Conservation (phyloP, 108 stramenopile genomes). For the Schizochytrium sp. region DNA sequence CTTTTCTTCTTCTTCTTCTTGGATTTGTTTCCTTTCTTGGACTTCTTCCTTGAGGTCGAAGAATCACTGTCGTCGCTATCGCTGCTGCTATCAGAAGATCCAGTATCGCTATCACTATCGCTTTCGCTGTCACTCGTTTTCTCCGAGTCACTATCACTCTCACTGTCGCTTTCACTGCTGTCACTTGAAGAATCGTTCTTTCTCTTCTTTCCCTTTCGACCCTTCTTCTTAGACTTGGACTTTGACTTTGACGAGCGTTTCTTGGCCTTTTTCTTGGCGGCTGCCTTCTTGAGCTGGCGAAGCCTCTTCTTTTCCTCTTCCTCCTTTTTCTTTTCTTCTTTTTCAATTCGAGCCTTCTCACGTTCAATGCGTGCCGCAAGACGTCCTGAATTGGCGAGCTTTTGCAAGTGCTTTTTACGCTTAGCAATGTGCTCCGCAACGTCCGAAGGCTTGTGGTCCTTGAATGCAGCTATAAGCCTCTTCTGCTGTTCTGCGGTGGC, state of each 20-base stretch:
- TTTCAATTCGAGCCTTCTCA: not conserved
- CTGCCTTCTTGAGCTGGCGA: not conserved
- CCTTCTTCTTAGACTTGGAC: slow-evolving; percentile 42
- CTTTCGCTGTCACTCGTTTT: no score
- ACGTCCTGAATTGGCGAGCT: no score
- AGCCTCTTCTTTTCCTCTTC: not conserved
- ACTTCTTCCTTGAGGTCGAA: no score
- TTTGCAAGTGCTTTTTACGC: not conserved
- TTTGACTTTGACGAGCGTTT: not conserved
- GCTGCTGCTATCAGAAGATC: no score
- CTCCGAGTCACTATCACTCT: not conserved
- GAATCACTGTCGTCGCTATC: no score
- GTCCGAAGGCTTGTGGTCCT: slow-evolving; percentile 13
- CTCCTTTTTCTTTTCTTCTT: not conserved
- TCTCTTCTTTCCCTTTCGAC: not conserved
- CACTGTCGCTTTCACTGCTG: not conserved
- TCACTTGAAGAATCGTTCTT: not conserved
- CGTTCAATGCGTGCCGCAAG: not conserved
- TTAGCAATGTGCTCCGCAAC: slow-evolving; percentile 12
- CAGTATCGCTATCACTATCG: no score
- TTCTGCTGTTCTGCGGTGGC: slow-evolving; percentile 6
- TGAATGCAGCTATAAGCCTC: not conserved
- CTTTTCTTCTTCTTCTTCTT: no score
- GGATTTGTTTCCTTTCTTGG: no score
- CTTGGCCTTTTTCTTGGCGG: not conserved